Evolutionary conservation across 495 filamentous ascomycete species (phyloP), one percentile per base, ranked within the genome.

Genomic region (Xylaria grammica): DNA sequence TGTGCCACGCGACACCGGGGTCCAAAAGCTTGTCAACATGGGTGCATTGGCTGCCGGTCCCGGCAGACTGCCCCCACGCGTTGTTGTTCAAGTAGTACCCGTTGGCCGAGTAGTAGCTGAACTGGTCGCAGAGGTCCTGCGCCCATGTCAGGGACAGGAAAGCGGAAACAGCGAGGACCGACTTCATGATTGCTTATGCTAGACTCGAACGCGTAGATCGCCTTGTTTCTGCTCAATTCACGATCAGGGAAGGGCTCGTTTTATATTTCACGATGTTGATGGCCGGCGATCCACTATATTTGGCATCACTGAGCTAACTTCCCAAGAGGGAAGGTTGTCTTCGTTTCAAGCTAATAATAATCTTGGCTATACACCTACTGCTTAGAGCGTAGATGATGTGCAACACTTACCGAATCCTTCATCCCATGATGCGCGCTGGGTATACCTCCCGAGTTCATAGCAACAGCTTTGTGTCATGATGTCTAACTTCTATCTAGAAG

Each of bases 41-140:
- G 8, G 84, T 82, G 78, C 87, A 89, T 75, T 89, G 86, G 20
- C 67, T 79, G 32, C 86, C 87, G 29, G 76, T 75, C 34, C 73
- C 77, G 45, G 81, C 76, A 36, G 65, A 65, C 56, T 69, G 44
- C 20, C 84, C 85, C 83, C 84, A 87, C 30, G 85, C 74, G 67
- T 87, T 79, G 72, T 85, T 82, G 72, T 82, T 78, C 54, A 81
- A 57, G 46, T 70, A 73, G 66, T 84, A 84, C 29, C 66, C 71
- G 52, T 67, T 65, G 62, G 65, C 56, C 22, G 72, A 45, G 66
- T 68, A 72, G 65, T 71, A 74, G 42, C 62, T 74, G 65, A 78
- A 82, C 62, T 79, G 79, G 9, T 70, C 67, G 65, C 77, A 81
- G 56, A 81, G 72, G 20, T 63, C 65, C 65, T 73, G 67, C 9